Base-by-base conservation (phyloP, 768 basidiomycete genomes). In the Suillus spraguei region DNA sequence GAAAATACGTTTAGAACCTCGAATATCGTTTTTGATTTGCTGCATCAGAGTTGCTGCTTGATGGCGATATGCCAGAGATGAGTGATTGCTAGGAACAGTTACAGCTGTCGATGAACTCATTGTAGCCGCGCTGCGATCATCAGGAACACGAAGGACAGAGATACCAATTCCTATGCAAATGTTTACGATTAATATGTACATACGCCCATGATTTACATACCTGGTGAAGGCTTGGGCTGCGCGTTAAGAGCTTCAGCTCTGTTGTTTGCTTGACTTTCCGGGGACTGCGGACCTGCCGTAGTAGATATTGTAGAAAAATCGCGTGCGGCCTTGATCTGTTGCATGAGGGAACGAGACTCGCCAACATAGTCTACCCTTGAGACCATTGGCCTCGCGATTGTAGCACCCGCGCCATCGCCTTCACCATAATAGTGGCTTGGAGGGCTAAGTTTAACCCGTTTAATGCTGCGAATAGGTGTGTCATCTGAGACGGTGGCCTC, bases 1-100 rank as follows among this genome's bases (percentile, higher is more conserved):
- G 70, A 90, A 89, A 2, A 91, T 68, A 14, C 90, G 87, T 73
- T 92, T 92, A 59, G 85, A 83, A 5, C 87, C 84, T 59, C 67
- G 70, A 82, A 93, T 86, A 68, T 92, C 91, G 63, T 81, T 83
- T 75, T 89, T 90, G 66, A 95, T 94, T 67, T 93, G 91, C 32
- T 89, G 90, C 91, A 96, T 94, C 53, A 96, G 76, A 32, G 81
- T 86, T 10, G 86, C 90, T 14, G 92, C 94, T 67, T 92, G 87
- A 67, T 86, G 81, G 47, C 93, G 85, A 72, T 92, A 92, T 10
- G 83, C 84, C 24, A 87, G 79, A 9, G 91, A 88, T 0, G 89
- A 87, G 63, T 85, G 85, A 3, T 79, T 68, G 22, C 76, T 77
- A 13, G 73, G 72, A 24, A 73, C 75, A 11, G 73, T 72, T 9